phyloP scores from a whole-genome alignment of 2,329 filamentous ascomycete genomes.

The Aspergillus sp. region DNA sequence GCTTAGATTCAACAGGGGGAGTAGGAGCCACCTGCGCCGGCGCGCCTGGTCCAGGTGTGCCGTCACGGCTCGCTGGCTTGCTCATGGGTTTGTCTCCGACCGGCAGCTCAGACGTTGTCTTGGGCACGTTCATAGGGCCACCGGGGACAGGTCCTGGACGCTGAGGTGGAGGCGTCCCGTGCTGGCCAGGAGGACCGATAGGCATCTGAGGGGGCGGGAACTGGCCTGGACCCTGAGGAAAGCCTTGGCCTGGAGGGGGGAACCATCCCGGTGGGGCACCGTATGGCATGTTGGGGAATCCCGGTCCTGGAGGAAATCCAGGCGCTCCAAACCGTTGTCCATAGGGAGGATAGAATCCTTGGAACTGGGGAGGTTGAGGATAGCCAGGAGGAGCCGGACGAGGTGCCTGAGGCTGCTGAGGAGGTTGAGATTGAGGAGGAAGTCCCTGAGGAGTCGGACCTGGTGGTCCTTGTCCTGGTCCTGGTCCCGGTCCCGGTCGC shows the following conservation, averaged over 20 bases:
- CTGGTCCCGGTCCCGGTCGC: slow-evolving; percentile 36
- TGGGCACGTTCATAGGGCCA: slow-evolving; percentile 28
- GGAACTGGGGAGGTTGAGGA: slow-evolving; percentile 44
- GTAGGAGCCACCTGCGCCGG: slow-evolving; percentile 33
- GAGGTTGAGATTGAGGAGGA: slow-evolving; percentile 38
- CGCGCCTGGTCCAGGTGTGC: slow-evolving; percentile 32
- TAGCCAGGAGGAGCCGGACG: slow-evolving; percentile 39
- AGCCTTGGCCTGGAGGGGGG: slow-evolving; percentile 71
- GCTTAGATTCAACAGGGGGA: slow-evolving; percentile 41
- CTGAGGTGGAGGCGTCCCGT: slow-evolving; percentile 36
- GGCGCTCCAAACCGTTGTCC: slow-evolving; percentile 48
- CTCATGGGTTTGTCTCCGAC: slow-evolving; percentile 37
- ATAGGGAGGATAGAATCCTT: slow-evolving; percentile 46
- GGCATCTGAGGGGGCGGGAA: slow-evolving; percentile 61
- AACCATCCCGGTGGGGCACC: slow-evolving; percentile 76
- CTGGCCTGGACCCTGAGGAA: slow-evolving; percentile 64
- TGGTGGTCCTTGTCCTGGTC: slow-evolving; percentile 23
- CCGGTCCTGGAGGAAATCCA: slow-evolving; percentile 59
- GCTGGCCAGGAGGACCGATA: slow-evolving; percentile 55
- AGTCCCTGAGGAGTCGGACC: slow-evolving; percentile 38
- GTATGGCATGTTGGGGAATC: slow-evolving; percentile 74
- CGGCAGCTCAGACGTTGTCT: slow-evolving; percentile 45
- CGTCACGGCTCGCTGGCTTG: slow-evolving; percentile 36
- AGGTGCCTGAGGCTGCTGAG: slow-evolving; percentile 45
- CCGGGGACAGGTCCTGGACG: slow-evolving; percentile 31